Percentiles rank a stretch among this genome's conserved stretches.
Conservation (phyloP, 352 stramenopile species). For the Phytophthora tentaculata region DNA sequence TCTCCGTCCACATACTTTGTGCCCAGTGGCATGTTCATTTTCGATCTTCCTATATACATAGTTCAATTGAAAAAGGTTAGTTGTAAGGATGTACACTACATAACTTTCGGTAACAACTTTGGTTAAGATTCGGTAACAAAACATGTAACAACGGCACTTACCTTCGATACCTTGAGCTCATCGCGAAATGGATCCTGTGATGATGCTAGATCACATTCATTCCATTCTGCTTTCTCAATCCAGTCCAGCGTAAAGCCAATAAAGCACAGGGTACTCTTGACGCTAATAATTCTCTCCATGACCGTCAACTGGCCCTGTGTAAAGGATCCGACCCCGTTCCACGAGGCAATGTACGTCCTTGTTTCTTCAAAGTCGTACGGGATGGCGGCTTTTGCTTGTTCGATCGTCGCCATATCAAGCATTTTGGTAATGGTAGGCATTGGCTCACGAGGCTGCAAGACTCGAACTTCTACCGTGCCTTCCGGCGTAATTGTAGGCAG, state of each 20-base stretch:
- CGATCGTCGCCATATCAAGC: no score
- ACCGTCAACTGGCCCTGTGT: not conserved
- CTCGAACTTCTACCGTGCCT: not conserved
- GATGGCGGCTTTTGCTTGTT: no score
- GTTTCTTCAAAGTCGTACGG: no score
- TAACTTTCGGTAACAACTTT: no score
- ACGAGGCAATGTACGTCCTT: no score
- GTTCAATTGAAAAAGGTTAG: no score
- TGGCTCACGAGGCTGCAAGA: not conserved
- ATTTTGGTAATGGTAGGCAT: not conserved
- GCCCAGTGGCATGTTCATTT: no score
- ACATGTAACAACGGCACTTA: not conserved
- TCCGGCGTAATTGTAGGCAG: not conserved
- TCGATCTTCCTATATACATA: not conserved
- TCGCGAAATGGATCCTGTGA: not conserved
- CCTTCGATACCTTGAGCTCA: not conserved
- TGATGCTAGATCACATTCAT: not conserved
- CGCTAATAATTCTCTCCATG: not conserved
- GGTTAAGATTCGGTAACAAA: conserved; percentile 4
- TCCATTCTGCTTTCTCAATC: not conserved
- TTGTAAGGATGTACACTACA: no score
- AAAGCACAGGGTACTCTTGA: not conserved
- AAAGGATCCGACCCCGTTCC: not conserved
- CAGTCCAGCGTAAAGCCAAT: not conserved
- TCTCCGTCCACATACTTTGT: no score